Evolutionary conservation across 306 rosid genomes (phyloP).

Genomic region (Prunus mume): DNA sequence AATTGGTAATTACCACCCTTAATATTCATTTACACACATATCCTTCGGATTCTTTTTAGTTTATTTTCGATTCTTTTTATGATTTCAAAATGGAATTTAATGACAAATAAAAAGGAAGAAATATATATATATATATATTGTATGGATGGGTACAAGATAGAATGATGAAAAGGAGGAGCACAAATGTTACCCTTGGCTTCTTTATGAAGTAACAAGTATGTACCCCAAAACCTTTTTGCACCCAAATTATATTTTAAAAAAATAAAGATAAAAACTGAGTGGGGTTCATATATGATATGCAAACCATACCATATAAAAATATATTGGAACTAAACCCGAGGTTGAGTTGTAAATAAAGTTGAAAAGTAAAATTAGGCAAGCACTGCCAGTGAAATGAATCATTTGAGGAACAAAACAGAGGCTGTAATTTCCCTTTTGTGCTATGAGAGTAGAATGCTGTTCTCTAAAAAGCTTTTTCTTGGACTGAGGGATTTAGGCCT

Average conservation of each 20-base stretch:
- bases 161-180: conserved; percentile 23
- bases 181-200: conserved; percentile 6
- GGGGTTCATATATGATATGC: conserved; percentile 17
- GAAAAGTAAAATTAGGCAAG: conserved; percentile 5
- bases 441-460: neutral
- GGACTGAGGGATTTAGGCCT: neutral
- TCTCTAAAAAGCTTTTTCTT: neutral
- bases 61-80: neutral
- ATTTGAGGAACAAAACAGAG: neutral
- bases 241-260: neutral
- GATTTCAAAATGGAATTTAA: too few species aligned
- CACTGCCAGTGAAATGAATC: neutral
- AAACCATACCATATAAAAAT: neutral
- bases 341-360: conserved; percentile 14
- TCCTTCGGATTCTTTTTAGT: neutral
- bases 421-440: neutral
- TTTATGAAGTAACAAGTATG: conserved; percentile 17
- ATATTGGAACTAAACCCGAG: conserved; percentile 2
- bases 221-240: neutral
- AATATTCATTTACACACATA: neutral
- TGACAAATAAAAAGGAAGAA: too few species aligned
- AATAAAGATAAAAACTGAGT: conserved; percentile 1
- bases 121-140: neutral
- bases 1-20: neutral
- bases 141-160: conserved; percentile 22